Evolutionary conservation across 805 yeast genomes (phyloP), one percentile per base, ranked within the genome.

Genomic region (Sugiyamaella chiloensis): DNA sequence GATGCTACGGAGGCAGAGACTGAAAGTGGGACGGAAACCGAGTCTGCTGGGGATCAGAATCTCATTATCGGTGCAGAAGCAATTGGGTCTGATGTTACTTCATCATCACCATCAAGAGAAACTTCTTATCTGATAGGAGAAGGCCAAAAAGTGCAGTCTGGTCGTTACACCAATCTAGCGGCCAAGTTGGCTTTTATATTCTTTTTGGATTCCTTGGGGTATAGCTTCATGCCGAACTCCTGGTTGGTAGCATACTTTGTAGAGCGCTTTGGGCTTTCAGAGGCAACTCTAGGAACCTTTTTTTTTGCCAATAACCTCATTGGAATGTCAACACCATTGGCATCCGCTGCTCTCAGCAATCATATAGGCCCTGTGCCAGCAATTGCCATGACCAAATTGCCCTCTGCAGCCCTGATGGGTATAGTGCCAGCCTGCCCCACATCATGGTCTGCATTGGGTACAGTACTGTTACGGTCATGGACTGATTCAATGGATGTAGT

Each of bases 401-500:
- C 96, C 1, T 82, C 93, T 2, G 89, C 86, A 0, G 46, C 80
- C 0, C 79, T 86, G 51, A 76, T 82, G 57, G 71, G 78, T 2
- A 42, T 72, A 11, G 70, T 80, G 8, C 86, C 87, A 4, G 52
- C 75, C 2, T 66, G 74, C 5, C 70, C 74, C 14, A 50, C 52
- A 19, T 59, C 59, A 31, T 52, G 69, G n/a, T 50, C 61, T 0
- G 85, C 91, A 0, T 71, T 85, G 23, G 46, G 67, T 0, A 64
- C 79, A 4, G 69, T 85, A 27, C 54, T 82, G 17, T 61, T 76
- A 21, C 79, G 86, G 53, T 81, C 80, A 50, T 67, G 82, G 2
- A 78, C 87, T 0, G 72, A 82, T 1, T 79, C 90, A 1, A 87
- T 89, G 90, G 97, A 89, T 62, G 96, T 88, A 24, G 93, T 88